Evolutionary conservation across 805 yeast species (phyloP), one percentile per base, ranked within the genome.

Genomic region (Tetrapisispora fleetii): DNA sequence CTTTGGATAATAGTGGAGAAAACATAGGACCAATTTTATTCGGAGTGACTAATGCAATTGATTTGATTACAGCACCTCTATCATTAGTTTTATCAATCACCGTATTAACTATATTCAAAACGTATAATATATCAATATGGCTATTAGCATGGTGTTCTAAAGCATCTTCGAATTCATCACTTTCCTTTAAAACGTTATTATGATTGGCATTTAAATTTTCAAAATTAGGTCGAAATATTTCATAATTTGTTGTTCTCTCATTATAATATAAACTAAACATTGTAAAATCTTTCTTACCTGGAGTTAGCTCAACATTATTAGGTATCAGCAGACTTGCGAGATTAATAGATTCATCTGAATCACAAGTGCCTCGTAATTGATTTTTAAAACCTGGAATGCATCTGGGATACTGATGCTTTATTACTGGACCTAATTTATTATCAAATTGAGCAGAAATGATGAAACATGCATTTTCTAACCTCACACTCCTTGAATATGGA

Each of bases 361-460:
- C 38, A 24, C 30, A 21, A 18, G 40, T 30, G 5, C 48, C 48
- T 3, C 45, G 33, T n/a, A 47, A 21, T 13, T 37, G 38, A 21
- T 55, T 45, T 67, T 64, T 37, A 43, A 64, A 63, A 1, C 72
- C 72, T 0, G 76, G 65, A 3, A 70, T 60, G 43, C 57, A 59
- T 14, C 57, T 50, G 0, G 95, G 91, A 46, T 75, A 72, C 57
- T 82, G 89, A 54, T 77, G 76, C 46, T 70, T 70, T 32, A 88
- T 65, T 4, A 77, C 69, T 0, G 93, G 82, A 0, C 96, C 96
- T 48, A 78, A 71, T 56, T 78, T 82, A 53, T 82, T 79, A 61
- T 88, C 93, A 62, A 88, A 89, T 65, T 85, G 90, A 1, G 91
- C 85, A 6, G 88, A 74, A 32, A 87, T 56, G 21, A 83, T 72